Base-by-base conservation (phyloP, 75 land plant species). In the Pinus albicaulis region DNA sequence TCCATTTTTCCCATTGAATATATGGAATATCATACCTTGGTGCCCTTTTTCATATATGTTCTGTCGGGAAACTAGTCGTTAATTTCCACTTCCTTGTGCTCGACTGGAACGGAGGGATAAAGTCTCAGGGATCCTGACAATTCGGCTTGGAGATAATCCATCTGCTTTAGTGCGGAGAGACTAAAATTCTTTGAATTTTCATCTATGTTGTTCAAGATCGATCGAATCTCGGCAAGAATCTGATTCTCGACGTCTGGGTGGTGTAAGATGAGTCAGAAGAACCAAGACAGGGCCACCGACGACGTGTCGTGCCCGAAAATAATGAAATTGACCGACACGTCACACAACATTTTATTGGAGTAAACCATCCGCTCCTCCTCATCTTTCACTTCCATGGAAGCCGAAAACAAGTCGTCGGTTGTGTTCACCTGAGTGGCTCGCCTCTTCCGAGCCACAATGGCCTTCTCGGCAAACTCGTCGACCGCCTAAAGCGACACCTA, bases 21-120 rank as follows among this genome's bases (percentile, higher is more conserved):
- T 13, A 89, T 86, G 5, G 90, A 82, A 76, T 90, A 87, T 15
- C 87, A 78, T 8, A 92, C 71, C 63, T 87, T 59, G 7, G 87
- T 83, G 1, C 92, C 94, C 25, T 87, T 87, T 31, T 83, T 85
- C 5, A 92, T 81, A 58, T 79, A 78, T 17, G 92, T 92, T 1
- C 94, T 92, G 77, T 92, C 92, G 11, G 94, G 94, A 1, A 90
- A 65, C 3, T 80, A 72, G 78, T 92, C 94, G 59, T 90, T 87
- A 14, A 74, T 74, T 2, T 85, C 72, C 6, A 85, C 90, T 55
- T 86, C 85, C 80, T 89, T 90, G 13, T 87, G 85, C 72, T 92
- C 94, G 77, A 86, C 89, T 12, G 95, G 95, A 28, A 94, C 95
- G 3, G 95, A 92, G 5, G 98, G 98, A 76, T 90, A 92, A 22